These are phyloP conservation scores for Diplodia mutila DNA, from an alignment of 2,329 filamentous ascomycete species.

Conservation along the genomic window DNA sequence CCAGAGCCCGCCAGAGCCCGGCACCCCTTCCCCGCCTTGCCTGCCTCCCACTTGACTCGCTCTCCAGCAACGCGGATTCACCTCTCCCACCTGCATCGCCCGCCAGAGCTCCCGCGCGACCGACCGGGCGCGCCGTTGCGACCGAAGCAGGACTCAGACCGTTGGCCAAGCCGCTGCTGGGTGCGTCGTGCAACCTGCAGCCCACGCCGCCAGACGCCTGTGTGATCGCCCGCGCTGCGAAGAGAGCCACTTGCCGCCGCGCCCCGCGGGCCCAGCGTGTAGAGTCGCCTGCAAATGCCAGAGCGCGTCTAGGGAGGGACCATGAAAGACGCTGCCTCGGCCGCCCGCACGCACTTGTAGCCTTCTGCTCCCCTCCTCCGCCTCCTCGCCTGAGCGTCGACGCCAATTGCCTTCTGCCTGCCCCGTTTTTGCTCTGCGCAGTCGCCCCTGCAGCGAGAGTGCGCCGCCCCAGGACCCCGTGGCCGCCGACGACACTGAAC, in stretches of 20 bases:
- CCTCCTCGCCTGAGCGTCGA: neutral
- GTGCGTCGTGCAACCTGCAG: constrained; percentile 13
- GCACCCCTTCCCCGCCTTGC: constrained; percentile 15
- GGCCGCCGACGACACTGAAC: constrained; percentile 11
- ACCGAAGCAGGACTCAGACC: constrained; percentile 2
- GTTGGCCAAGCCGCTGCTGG: constrained; percentile 9
- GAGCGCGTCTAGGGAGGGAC: constrained; percentile 10
- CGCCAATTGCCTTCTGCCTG: neutral
- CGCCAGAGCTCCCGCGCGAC: neutral
- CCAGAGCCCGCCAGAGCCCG: neutral
- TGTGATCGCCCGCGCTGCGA: constrained; percentile 14
- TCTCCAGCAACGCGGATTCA: constrained; percentile 11
- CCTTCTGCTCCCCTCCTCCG: neutral
- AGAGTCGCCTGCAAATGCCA: constrained; percentile 17
- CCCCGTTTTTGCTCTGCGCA: constrained; percentile 9
- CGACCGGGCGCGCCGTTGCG: constrained; percentile 1
- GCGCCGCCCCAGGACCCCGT: neutral
- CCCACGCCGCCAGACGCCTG: constrained; percentile 12
- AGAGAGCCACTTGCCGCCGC: constrained; percentile 16
- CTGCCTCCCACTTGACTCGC: constrained; percentile 16
- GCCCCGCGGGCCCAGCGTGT: constrained; percentile 9
- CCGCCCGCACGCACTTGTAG: neutral
- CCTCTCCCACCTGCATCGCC: constrained; percentile 3
- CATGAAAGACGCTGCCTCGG: constrained; percentile 6
- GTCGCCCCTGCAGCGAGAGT: neutral